Conservation (phyloP, 2,329 filamentous ascomycete genomes). For the Colletotrichum eleusines region DNA sequence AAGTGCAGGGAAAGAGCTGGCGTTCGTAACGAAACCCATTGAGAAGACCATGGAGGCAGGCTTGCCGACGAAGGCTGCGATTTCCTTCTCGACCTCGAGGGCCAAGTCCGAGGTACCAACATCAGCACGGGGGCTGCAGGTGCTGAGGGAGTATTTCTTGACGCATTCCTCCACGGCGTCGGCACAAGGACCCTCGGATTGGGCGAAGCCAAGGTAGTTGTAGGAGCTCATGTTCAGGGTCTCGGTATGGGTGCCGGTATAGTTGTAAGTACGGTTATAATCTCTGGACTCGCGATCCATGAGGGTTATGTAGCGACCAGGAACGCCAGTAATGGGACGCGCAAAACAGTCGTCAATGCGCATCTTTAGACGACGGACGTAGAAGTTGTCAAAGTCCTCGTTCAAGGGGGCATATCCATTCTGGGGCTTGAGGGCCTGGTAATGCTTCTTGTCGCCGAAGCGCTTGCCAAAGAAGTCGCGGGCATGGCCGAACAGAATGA, state of each 20-base stretch:
- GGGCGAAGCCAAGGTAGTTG: slow-evolving; percentile 98
- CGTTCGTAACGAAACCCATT: slow-evolving; percentile 98
- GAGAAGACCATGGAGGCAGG: slow-evolving; percentile 96
- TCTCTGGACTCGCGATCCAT: slow-evolving; percentile 92
- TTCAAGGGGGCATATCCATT: slow-evolving; percentile 96
- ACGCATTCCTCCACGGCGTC: slow-evolving; percentile 90
- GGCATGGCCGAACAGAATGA: slow-evolving; percentile 95
- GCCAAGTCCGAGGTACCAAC: slow-evolving; percentile 89
- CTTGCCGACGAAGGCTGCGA: slow-evolving; percentile 94
- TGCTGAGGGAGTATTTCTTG: slow-evolving; percentile 85
- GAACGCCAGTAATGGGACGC: slow-evolving; percentile 90
- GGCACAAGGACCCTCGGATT: slow-evolving; percentile 96
- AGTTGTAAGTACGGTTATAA: slow-evolving; percentile 90
- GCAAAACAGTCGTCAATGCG: slow-evolving; percentile 98
- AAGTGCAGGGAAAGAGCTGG: slow-evolving; percentile 90
- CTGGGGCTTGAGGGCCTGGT: slow-evolving; percentile 82
- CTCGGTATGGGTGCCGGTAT: slow-evolving; percentile 91
- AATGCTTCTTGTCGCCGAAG: slow-evolving; percentile 85
- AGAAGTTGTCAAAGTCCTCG: slow-evolving; percentile 99
- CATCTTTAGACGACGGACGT: slow-evolving; percentile 91
- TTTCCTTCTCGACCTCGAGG: slow-evolving; percentile 87
- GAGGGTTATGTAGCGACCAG: slow-evolving; percentile 92
- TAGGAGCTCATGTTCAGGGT: slow-evolving; percentile 99
- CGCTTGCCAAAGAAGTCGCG: slow-evolving; percentile 98
- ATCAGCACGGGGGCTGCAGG: slow-evolving; percentile 85